Conservation (phyloP, 805 yeast species). For the Starmerella sp. region DNA sequence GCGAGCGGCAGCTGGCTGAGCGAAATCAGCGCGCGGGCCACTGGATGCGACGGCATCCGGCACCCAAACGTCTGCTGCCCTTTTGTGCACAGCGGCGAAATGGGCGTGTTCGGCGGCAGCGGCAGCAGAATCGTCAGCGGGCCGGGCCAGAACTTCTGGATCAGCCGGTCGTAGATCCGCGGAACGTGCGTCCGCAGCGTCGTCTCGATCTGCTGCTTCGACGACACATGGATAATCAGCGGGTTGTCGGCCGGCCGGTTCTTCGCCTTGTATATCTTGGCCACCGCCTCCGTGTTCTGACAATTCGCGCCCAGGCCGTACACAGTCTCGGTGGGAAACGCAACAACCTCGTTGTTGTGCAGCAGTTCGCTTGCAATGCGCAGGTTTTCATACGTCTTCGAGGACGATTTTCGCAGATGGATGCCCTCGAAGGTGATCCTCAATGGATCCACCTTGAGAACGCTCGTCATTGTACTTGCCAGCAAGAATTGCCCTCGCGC, state of each 20-base stretch:
- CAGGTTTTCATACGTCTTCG: slow-evolving; percentile 42
- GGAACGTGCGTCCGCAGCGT: slow-evolving; percentile 57
- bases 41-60: slow-evolving; percentile 73
- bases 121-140: slow-evolving; percentile 84
- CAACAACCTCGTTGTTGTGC: slow-evolving; percentile 53
- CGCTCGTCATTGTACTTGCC: slow-evolving; percentile 28
- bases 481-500: background rate
- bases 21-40: slow-evolving; percentile 83
- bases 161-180: slow-evolving; percentile 48
- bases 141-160: slow-evolving; percentile 85
- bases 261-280: slow-evolving; percentile 72
- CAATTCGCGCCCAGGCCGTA: slow-evolving; percentile 93
- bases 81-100: slow-evolving; percentile 72
- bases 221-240: slow-evolving; percentile 77
- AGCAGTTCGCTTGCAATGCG: slow-evolving; percentile 49
- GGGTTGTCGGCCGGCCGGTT: slow-evolving; percentile 95
- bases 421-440: slow-evolving; percentile 40
- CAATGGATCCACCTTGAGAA: slow-evolving; percentile 45
- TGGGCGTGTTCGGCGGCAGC: slow-evolving; percentile 26
- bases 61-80: slow-evolving; percentile 86
- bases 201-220: slow-evolving; percentile 56
- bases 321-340: slow-evolving; percentile 95
- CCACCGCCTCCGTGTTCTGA: slow-evolving; percentile 57
- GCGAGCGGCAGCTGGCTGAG: slow-evolving; percentile 82
- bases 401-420: slow-evolving; percentile 24